phyloP scores from a whole-genome alignment of 2,329 filamentous ascomycete species.

The Cordyceps cicadae region DNA sequence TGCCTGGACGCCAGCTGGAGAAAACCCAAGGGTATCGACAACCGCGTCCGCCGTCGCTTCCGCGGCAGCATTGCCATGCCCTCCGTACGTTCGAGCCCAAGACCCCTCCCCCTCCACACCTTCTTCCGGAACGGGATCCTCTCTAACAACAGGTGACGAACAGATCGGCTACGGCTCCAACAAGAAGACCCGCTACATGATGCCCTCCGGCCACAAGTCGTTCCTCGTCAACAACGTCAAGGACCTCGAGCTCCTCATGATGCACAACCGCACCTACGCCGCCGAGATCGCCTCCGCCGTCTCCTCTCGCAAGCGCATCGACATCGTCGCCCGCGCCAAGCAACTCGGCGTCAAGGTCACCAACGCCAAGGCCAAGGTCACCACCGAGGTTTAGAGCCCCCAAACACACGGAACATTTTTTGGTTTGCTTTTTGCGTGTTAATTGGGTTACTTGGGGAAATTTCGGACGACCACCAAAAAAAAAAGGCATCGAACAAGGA shows the following conservation, averaged over 20 bases:
- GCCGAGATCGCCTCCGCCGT: slow-evolving; percentile 98
- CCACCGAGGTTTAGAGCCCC: slow-evolving; percentile 69
- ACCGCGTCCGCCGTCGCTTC: slow-evolving; percentile 94
- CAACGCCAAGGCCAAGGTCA: slow-evolving; percentile 98
- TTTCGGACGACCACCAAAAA: not conserved
- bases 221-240: slow-evolving; percentile 97
- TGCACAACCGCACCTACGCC: slow-evolving; percentile 99
- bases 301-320: slow-evolving; percentile 96
- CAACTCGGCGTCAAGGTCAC: slow-evolving; percentile 99
- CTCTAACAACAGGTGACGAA: slow-evolving; percentile 6
- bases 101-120: no score
- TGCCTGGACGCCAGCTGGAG: slow-evolving; percentile 87
- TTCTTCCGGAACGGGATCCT: not conserved
- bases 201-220: slow-evolving; percentile 98
- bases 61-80: slow-evolving; percentile 94
- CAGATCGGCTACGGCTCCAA: slow-evolving; percentile 98
- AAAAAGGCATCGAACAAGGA: not conserved
- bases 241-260: slow-evolving; percentile 95
- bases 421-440: slow-evolving; percentile 4
- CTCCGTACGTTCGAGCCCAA: slow-evolving; percentile 36
- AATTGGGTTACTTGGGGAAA: not conserved
- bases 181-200: slow-evolving; percentile 99
- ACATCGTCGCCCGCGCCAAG: slow-evolving; percentile 96
- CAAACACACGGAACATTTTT: not conserved
- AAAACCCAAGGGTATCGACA: slow-evolving; percentile 99